Evolutionary conservation across 2,329 filamentous ascomycete species (phyloP).

Genomic region (Didymella glomerata): DNA sequence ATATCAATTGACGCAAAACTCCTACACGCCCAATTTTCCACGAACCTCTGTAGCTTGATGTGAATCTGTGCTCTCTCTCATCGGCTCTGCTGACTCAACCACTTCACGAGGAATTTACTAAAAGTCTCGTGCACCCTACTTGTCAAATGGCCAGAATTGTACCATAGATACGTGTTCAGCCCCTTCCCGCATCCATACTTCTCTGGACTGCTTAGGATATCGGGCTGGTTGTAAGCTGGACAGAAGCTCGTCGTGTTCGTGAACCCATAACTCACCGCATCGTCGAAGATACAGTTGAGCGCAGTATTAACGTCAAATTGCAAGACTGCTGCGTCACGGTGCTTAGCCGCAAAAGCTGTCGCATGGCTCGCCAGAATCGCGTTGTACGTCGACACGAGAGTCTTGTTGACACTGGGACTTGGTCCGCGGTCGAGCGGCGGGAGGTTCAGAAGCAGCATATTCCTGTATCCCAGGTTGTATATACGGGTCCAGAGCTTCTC

Average conservation of each 20-base stretch:
- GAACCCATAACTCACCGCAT: conserved; percentile 54
- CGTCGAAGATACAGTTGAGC: conserved; percentile 55
- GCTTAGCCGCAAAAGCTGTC: conserved; percentile 41
- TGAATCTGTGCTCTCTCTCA: no score
- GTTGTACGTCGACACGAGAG: conserved; percentile 59
- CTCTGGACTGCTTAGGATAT: conserved; percentile 54
- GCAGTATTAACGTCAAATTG: conserved; percentile 57
- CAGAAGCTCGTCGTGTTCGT: conserved; percentile 59
- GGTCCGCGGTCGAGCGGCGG: conserved; percentile 22
- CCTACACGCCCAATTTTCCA: no score
- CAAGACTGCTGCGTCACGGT: conserved; percentile 50
- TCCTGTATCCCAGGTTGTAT: conserved; percentile 55
- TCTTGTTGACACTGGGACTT: conserved; percentile 3
- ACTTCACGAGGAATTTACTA: conserved; percentile 36
- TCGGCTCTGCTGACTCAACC: conserved; percentile 25
- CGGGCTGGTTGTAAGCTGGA: conserved; percentile 56
- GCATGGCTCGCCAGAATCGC: conserved; percentile 49
- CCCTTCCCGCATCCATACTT: conserved; percentile 57
- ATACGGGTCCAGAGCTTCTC: conserved; percentile 55
- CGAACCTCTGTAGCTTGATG: no score
- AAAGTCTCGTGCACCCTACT: conserved; percentile 54
- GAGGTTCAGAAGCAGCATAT: conserved; percentile 52
- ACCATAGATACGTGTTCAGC: conserved; percentile 59
- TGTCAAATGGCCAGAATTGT: conserved; percentile 58
- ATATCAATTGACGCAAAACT: no score